Evolutionary conservation across 2,329 filamentous ascomycete genomes (phyloP).

Genomic region (Fusarium globosum): DNA sequence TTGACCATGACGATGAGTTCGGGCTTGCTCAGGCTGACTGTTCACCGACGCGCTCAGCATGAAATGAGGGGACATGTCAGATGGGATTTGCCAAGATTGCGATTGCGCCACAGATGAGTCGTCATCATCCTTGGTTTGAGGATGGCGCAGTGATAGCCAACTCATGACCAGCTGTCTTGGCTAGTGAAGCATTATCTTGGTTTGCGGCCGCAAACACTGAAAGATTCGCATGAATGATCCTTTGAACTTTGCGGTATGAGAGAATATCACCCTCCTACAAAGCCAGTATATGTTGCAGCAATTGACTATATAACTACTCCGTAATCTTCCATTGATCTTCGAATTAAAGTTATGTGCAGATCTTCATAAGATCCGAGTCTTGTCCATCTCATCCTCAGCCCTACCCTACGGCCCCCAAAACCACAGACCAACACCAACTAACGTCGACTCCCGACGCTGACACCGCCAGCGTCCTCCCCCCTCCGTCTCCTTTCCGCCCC

Average conservation of each 20-base stretch:
- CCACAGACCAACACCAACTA: background rate
- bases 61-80: slow-evolving; percentile 7
- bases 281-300: fast-evolving
- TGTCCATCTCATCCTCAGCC: background rate
- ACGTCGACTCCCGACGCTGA: background rate
- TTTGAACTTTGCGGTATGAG: fast-evolving
- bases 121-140: slow-evolving; percentile 4
- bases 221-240: fast-evolving
- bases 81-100: slow-evolving; percentile 20
- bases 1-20: slow-evolving; percentile 11
- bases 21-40: background rate
- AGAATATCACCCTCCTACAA: fast-evolving
- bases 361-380: too few species aligned
- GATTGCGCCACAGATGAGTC: slow-evolving; percentile 19
- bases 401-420: background rate
- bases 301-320: too few species aligned
- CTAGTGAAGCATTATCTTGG: background rate
- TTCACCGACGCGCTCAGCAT: background rate
- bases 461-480: background rate
- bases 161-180: background rate
- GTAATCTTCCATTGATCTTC: background rate
- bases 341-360: too few species aligned
- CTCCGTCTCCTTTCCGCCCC: background rate
- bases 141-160: background rate
- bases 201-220: background rate